Evolutionary conservation across 768 basidiomycete genomes (phyloP), one percentile per base, ranked within the genome.

Genomic region (Phanerochaete carnosa): DNA sequence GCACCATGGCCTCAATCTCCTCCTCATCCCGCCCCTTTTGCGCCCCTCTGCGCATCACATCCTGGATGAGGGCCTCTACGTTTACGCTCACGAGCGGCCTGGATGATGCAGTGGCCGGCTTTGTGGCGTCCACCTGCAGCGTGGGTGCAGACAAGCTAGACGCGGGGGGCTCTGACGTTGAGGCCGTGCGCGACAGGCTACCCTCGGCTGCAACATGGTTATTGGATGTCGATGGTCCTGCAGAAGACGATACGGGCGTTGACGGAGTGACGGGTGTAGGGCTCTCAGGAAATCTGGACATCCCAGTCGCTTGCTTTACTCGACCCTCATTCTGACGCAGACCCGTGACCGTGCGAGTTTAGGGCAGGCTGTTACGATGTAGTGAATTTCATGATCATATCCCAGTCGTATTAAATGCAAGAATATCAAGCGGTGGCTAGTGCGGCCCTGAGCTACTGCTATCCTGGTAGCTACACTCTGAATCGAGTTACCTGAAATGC

Each of bases 1-100:
- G 73, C 22, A 70, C 73, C 43, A 75, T 80, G 43, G 78, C 74
- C 45, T 80, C 78, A 13, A 76, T 70, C 66, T 89, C 88, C 63
- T 87, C 85, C 13, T 73, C 62, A 1, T 77, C 77, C 66, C 79
- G 73, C 28, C 76, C 77, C 65, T 77, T 79, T 52, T 60, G 52
- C 53, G 46, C 55, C 39, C 64, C 63, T 32, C 59, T 29, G 33
- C 59, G 57, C 39, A 45, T 51, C 32, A 57, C 56, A n/a, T 68
- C 59, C 6, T 60, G 62, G n/a, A 49, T 50, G 26, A 68, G 62
- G 8, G 55, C 60, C 49, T 72, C 65, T 39, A 68, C 37, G 50
- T 66, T 61, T 4, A 61, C 65, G 22, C 51, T 55, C 9, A 61
- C 45, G 29, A 62, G 56, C 28, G 59, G 64, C 59, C 47, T 49